Evolutionary conservation across 2,329 filamentous ascomycete species (phyloP).

Genomic region (Nigrograna mackinnonii): DNA sequence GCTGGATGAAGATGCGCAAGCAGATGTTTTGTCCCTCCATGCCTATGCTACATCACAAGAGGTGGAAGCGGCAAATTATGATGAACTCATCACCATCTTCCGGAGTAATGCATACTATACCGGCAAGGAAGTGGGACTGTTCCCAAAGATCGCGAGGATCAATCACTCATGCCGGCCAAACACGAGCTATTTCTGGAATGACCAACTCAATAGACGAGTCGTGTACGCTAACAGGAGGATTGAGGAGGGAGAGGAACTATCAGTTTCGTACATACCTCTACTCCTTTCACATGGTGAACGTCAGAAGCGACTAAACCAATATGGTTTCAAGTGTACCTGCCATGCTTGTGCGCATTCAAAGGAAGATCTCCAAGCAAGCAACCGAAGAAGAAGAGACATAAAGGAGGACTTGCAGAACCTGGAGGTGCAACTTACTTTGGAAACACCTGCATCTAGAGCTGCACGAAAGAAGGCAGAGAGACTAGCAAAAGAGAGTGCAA

Average conservation of each 20-base stretch:
- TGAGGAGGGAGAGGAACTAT: slow-evolving; percentile 44
- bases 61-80: slow-evolving; percentile 5
- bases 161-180: slow-evolving; percentile 42
- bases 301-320: slow-evolving; percentile 33
- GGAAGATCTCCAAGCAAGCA: slow-evolving; percentile 20
- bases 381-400: slow-evolving; percentile 30
- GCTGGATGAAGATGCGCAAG: slow-evolving; percentile 21
- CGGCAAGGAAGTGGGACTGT: slow-evolving; percentile 31
- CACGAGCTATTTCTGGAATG: slow-evolving; percentile 42
- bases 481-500: slow-evolving; percentile 28
- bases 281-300: slow-evolving; percentile 31
- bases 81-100: slow-evolving; percentile 33
- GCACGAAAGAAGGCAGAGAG: slow-evolving; percentile 25
- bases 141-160: slow-evolving; percentile 39
- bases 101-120: slow-evolving; percentile 41
- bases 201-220: slow-evolving; percentile 27
- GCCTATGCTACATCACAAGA: slow-evolving; percentile 21
- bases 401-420: slow-evolving; percentile 27
- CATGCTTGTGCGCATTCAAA: slow-evolving; percentile 36
- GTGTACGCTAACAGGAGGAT: slow-evolving; percentile 42
- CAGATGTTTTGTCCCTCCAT: slow-evolving; percentile 30
- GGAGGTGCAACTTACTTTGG: slow-evolving; percentile 26
- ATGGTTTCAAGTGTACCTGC: slow-evolving; percentile 42
- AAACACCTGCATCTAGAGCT: slow-evolving; percentile 19
- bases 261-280: slow-evolving; percentile 42